Base-by-base conservation (phyloP, 2,329 filamentous ascomycete species). In the Pseudogymnoascus sp. region DNA sequence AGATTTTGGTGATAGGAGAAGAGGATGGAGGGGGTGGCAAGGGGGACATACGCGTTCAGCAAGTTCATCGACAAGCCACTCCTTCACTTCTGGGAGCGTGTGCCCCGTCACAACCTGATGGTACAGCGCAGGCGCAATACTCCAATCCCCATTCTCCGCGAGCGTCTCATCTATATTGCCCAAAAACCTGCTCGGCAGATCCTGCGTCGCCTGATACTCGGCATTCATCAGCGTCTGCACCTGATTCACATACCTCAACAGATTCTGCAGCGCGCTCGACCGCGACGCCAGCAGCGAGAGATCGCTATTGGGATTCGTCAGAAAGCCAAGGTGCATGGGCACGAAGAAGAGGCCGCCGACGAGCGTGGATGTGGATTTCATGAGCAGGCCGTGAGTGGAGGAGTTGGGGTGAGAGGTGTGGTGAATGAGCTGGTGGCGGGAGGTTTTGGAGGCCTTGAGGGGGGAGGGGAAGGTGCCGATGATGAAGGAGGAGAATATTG, bases 11-110 rank as follows among this genome's bases (percentile, higher is more conserved):
- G 28, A 61, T 57, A 50, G 57, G 43, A 39, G 58, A 12, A 8
- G 20, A 18, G 43, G 37, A 22, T 18, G 37, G 7, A 34, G 20
- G 47, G 9, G 25, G 20, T 11, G 14, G 35, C n/a, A n/a, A n/a
- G n/a, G 3, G 22, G 25, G 30, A 73, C 82, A 69, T 77, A 92
- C 90, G 64, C 90, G 79, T 70, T 95, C 90, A 6, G 85, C 84
- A 30, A 97, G 76, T 65, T 89, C 88, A 69, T 96, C 91, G 4
- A 92, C 84, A 1, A 99, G 79, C 88, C 95, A 99, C 71, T 97
- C 91, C 62, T 85, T 86, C 60, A 97, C 78, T 18, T 84, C 81
- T 8, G 84, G 81, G 59, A 88, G 85, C 25, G 89, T 91, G 69
- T 94, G 84, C 0, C 92, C 92, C 0, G 91, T 96, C 30, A 91